Conservation (phyloP, 164 flowering plant genomes). For the Macadamia tetraphylla region DNA sequence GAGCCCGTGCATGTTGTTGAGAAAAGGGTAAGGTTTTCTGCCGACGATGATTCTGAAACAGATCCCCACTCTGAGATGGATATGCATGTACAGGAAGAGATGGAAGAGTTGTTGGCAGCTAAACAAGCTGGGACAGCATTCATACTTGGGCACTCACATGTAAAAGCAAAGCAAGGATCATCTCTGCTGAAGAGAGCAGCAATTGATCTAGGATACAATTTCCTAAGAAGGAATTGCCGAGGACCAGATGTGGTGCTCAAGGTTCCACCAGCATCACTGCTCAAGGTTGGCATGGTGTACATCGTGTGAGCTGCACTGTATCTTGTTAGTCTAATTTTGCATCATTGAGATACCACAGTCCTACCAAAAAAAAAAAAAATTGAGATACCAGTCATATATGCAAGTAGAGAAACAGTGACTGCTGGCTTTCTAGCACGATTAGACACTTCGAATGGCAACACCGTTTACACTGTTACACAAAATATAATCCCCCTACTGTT, state of each 20-base stretch:
- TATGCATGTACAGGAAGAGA: conserved; percentile 35
- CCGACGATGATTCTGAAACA: conserved; percentile 28
- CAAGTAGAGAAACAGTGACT: too few relatives aligned
- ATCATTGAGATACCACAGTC: too few relatives aligned
- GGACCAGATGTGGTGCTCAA: conserved; percentile 61
- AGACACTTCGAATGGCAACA: too few relatives aligned
- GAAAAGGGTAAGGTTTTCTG: conserved; percentile 45
- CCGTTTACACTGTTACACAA: too few relatives aligned
- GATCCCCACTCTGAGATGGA: conserved; percentile 16
- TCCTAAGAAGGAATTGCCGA: conserved; percentile 59
- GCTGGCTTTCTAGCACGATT: too few relatives aligned
- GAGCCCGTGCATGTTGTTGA: conserved; percentile 19
- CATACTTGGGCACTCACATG: conserved; percentile 67
- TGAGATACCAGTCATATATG: too few relatives aligned
- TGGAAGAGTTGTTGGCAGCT: conserved; percentile 46
- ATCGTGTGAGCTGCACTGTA: conserved; percentile 27
- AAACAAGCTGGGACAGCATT: conserved; percentile 65
- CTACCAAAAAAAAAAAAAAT: too few relatives aligned
- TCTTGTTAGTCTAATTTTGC: too few relatives aligned
- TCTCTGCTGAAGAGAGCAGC: conserved; percentile 48
- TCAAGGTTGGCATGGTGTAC: conserved; percentile 80
- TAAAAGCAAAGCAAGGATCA: conserved; percentile 58
- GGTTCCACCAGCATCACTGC: conserved; percentile 64
- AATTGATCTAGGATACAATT: conserved; percentile 49
- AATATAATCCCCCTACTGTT: too few relatives aligned